These are phyloP conservation scores for Boletus huronensis DNA, from an alignment of 768 basidiomycete species.

Conservation along the genomic window DNA sequence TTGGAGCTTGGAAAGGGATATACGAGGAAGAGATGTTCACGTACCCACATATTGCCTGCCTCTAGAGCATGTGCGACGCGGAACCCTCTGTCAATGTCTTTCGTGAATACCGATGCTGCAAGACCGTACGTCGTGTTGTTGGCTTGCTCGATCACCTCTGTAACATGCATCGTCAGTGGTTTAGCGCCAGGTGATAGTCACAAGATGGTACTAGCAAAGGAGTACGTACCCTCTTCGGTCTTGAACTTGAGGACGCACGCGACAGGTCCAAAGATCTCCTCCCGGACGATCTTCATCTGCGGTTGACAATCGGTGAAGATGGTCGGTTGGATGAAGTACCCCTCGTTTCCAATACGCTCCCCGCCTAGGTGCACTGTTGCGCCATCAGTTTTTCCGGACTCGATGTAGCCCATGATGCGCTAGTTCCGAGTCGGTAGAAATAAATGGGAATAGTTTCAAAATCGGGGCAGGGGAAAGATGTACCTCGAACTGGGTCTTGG, in stretches of 20 bases:
- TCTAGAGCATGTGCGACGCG: constrained; percentile 41
- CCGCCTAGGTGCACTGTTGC: constrained; percentile 5
- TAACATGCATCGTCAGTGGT: not conserved
- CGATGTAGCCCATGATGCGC: constrained; percentile 14
- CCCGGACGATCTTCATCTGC: constrained; percentile 11
- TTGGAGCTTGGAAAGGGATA: not conserved
- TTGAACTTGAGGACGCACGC: constrained; percentile 8
- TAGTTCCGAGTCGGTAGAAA: not conserved
- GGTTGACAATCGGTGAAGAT: constrained; percentile 8
- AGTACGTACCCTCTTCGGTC: constrained; percentile 1
- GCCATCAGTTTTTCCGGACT: constrained; percentile 4
- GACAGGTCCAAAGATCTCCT: constrained; percentile 12
- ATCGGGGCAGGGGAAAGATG: not conserved
- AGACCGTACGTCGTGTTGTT: constrained; percentile 11
- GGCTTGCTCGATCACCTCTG: constrained; percentile 10
- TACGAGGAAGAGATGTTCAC: not conserved
- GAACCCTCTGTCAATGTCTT: constrained; percentile 36
- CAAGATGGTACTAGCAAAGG: not conserved
- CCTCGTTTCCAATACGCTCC: constrained; percentile 1
- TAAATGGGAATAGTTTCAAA: not conserved
- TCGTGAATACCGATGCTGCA: constrained; percentile 9
- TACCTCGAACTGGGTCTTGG: constrained; percentile 9
- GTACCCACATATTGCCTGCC: constrained; percentile 59
- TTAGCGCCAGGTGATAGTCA: not conserved
- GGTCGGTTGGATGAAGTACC: constrained; percentile 11